A percentile compares a stretch with the other conserved stretches of the same genome.
Conservation (phyloP, 106 monocot species). For the Platanthera guangdongensis region DNA sequence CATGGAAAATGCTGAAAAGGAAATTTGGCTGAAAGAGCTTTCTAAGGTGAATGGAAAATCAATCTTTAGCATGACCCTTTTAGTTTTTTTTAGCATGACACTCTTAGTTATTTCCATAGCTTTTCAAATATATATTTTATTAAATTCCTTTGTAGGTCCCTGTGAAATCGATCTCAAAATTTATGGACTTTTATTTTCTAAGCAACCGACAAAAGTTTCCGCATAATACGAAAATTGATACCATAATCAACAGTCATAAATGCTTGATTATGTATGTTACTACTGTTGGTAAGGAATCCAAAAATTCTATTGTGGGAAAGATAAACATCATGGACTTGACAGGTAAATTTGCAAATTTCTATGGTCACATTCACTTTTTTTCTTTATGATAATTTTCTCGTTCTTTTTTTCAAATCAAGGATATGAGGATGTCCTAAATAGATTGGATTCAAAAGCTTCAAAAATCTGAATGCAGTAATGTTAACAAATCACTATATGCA, state of each 20-base stretch:
- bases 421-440: conserved; percentile 34
- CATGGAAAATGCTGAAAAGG: conserved; percentile 41
- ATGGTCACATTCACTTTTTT: not conserved
- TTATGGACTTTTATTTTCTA: conserved; percentile 17
- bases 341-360: not conserved
- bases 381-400: not conserved
- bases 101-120: not conserved
- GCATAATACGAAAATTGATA: conserved; percentile 21
- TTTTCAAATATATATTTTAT: not conserved
- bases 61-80: no score
- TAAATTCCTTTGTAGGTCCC: conserved; percentile 24
- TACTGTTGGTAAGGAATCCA: conserved; percentile 22
- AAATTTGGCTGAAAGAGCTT: conserved; percentile 60
- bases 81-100: no score
- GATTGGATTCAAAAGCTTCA: conserved; percentile 8
- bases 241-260: conserved; percentile 19
- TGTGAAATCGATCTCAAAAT: conserved; percentile 45
- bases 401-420: conserved; percentile 20
- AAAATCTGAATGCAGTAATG: conserved; percentile 20
- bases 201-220: conserved; percentile 11
- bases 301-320: conserved; percentile 21
- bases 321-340: conserved; percentile 46
- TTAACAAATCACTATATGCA: conserved; percentile 52
- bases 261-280: conserved; percentile 45
- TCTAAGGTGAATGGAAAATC: conserved; percentile 23